A percentile compares a stretch with the other conserved stretches of the same genome.
These are phyloP conservation scores for Solanum chiquidenum DNA, from an alignment of 257 asterid genomes.

Conservation along the genomic window DNA sequence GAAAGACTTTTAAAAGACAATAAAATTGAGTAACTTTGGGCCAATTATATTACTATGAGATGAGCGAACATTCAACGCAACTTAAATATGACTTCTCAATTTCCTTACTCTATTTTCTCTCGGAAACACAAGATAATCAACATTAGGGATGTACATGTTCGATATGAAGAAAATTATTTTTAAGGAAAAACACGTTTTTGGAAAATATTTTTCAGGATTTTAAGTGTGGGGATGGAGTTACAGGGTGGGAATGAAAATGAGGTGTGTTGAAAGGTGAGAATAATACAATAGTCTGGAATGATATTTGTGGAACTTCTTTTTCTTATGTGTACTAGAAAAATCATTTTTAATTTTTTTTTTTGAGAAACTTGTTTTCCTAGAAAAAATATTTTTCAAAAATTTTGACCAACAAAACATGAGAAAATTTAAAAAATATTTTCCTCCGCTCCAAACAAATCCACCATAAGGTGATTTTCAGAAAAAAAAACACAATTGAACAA, in stretches of 20 bases:
- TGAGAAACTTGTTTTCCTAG: too few relatives aligned
- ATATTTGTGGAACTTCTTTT: not conserved
- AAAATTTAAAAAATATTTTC: too few relatives aligned
- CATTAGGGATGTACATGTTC: not conserved
- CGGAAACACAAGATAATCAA: too few relatives aligned
- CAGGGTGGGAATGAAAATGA: too few relatives aligned
- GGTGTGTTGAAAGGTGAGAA: not conserved
- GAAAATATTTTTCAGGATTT: not conserved
- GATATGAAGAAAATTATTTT: too few relatives aligned
- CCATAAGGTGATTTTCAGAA: not conserved
- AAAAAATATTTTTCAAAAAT: too few relatives aligned
- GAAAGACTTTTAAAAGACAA: not conserved
- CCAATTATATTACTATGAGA: not conserved
- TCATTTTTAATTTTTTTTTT: not conserved
- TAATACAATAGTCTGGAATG: accelerated
- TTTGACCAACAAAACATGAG: not conserved
- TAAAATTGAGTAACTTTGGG: not conserved
- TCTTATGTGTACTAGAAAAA: too few relatives aligned
- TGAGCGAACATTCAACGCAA: not conserved
- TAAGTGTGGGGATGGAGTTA: not conserved
- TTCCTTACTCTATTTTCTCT: too few relatives aligned
- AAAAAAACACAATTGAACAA: not conserved
- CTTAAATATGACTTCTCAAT: too few relatives aligned
- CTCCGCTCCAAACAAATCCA: too few relatives aligned
- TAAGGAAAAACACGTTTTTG: not conserved